Base-by-base conservation (phyloP, 768 basidiomycete species). In the Xerocomellus chrysenteron region DNA sequence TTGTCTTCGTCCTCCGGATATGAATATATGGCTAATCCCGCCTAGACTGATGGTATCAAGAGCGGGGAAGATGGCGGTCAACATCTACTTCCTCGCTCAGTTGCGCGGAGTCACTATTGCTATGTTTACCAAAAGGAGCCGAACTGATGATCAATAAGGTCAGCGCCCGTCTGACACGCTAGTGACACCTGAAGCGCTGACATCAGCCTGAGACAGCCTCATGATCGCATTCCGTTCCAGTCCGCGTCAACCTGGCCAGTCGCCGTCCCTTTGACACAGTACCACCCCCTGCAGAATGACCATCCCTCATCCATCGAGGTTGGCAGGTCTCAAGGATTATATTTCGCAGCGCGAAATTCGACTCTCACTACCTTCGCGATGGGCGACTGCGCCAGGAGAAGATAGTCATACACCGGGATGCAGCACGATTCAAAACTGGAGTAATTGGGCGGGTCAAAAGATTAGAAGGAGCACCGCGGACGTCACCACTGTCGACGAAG, bases 361-460 rank as follows among this genome's bases (percentile, higher is more conserved):
- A 53, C 62, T 68, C 52, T 56, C 72, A 17, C 53, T 58, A 35
- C 41, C 70, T 5, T 52, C 67, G 5, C 60, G 61, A 10, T 19
- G 59, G 54, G 52, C 64, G 37, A 40, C 60, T 16, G 36, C 43
- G 4, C 28, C 65, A 24, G 64, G 60, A 39, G 67, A 74, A 50
- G 58, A 59, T 19, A 54, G 62, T 50, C 60, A 67, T 30, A 40
- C 58, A 12, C 51, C 66, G 42, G 55, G 70, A 33, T 60, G 41
- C 46, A 39, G 66, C 54, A 66, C 61, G 11, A 57, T 58, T 54
- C 80, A 80, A 57, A 74, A 75, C 39, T 87, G 83, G 85, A 71
- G 79, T 49, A 78, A 81, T 26, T 89, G 87, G 86, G 84, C 86
- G 5, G 79, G 81, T 4, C 77, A 84, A 71, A 87, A 80, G 66